These are phyloP conservation scores for Manihot esculenta DNA, from an alignment of 441 rosid species.

Conservation along the genomic window DNA sequence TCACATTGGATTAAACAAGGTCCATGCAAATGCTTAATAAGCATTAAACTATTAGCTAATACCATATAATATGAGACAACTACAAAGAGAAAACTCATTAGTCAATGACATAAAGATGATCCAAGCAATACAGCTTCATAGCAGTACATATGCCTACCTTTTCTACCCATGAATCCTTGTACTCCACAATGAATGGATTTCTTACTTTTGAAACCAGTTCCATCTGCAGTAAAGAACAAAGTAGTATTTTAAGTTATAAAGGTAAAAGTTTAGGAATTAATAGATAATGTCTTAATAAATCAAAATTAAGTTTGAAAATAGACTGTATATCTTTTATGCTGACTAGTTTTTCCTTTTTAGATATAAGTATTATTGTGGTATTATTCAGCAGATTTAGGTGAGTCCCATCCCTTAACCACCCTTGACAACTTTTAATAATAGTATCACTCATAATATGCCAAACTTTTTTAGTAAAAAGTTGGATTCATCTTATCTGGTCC, in stretches of 20 bases:
- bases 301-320: slow-evolving; percentile 2
- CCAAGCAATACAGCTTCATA: background rate
- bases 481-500: no score
- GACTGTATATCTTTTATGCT: no score
- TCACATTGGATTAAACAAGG: background rate
- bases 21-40: background rate
- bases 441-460: no score
- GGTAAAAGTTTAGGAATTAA: background rate
- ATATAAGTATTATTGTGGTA: no score
- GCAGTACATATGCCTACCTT: slow-evolving; percentile 40
- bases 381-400: no score
- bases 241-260: slow-evolving; percentile 18
- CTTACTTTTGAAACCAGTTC: slow-evolving; percentile 74
- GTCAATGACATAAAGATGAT: background rate
- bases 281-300: background rate
- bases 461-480: no score
- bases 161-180: slow-evolving; percentile 87
- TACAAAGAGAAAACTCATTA: background rate
- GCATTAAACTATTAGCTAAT: slow-evolving; percentile 7
- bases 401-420: no score
- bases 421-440: no score
- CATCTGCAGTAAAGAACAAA: slow-evolving; percentile 51
- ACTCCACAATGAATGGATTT: slow-evolving; percentile 74
- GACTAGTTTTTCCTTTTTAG: no score
- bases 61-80: background rate